Percentiles rank a stretch among this genome's conserved stretches.
phyloP scores from a whole-genome alignment of 2,329 filamentous ascomycete genomes.

The Lasiodiplodia theobromae region DNA sequence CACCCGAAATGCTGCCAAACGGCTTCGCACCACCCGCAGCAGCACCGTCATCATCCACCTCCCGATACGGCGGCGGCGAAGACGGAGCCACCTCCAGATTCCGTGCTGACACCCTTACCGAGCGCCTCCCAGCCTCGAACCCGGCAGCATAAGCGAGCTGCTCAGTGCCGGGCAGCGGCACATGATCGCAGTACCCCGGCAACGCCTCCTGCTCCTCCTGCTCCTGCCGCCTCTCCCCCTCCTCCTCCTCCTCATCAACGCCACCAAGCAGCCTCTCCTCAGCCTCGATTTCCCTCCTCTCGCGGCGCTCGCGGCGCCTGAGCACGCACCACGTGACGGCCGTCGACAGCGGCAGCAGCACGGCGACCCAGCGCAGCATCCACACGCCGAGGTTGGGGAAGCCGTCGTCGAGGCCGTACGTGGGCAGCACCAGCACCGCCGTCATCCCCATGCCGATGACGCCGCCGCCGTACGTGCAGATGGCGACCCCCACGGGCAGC shows the following conservation, averaged over 20 bases:
- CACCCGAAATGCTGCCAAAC: not conserved
- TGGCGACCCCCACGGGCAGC: not conserved
- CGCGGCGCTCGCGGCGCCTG: not conserved
- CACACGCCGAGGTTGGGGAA: not conserved
- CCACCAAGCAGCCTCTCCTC: not conserved
- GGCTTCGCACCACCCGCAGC: not conserved
- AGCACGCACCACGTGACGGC: not conserved
- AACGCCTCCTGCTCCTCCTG: not conserved
- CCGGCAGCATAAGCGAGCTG: not conserved
- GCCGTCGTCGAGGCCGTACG: not conserved
- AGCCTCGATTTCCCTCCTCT: not conserved
- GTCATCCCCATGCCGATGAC: not conserved
- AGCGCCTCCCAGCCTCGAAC: not conserved
- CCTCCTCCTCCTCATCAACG: not conserved
- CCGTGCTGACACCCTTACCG: not conserved
- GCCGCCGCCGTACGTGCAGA: not conserved
- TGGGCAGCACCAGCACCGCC: not conserved
- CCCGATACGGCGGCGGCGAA: not conserved
- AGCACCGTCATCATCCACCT: not conserved
- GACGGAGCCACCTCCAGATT: not conserved
- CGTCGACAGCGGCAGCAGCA: not conserved
- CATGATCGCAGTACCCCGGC: not conserved
- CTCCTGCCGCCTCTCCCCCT: not conserved
- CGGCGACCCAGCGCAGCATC: not conserved
- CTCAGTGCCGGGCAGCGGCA: not conserved